These are phyloP conservation scores for Zygnema circumcarinatum DNA, from an alignment of 139 green algal genomes.

Conservation along the genomic window DNA sequence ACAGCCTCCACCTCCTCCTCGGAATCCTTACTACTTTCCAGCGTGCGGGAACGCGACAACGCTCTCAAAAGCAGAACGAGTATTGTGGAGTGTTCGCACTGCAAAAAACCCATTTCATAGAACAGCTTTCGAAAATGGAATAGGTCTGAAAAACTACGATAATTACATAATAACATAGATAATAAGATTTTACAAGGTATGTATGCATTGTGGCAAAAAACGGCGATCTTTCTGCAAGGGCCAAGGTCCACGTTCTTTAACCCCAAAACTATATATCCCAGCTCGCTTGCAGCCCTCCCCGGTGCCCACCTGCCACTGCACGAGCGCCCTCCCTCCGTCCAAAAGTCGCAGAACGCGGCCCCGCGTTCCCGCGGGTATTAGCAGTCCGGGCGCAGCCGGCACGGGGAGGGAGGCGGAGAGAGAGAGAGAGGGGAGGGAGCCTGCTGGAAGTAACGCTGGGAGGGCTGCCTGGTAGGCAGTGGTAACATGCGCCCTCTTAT, in stretches of 20 bases:
- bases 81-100: neutral
- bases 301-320: neutral
- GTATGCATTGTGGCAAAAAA: too few relatives aligned
- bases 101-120: too few relatives aligned
- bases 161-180: too few relatives aligned
- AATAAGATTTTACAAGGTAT: neutral
- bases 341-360: neutral
- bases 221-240: too few relatives aligned
- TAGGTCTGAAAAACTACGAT: too few relatives aligned
- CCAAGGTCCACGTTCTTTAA: too few relatives aligned
- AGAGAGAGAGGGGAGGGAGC: too few relatives aligned
- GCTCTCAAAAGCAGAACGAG: constrained; percentile 14
- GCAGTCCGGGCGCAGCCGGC: neutral
- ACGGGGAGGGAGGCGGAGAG: neutral
- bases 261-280: too few relatives aligned
- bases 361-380: neutral
- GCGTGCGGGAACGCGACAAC: neutral
- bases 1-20: neutral
- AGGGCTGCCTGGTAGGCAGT: neutral
- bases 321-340: neutral
- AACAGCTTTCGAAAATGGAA: too few relatives aligned
- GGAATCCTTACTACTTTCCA: neutral
- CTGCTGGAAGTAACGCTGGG: too few relatives aligned
- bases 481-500: neutral
- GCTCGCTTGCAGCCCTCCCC: too few relatives aligned